Base-by-base conservation (phyloP, 1,284 basidiomycete genomes). In the Cutaneotrichosporon sp. region DNA sequence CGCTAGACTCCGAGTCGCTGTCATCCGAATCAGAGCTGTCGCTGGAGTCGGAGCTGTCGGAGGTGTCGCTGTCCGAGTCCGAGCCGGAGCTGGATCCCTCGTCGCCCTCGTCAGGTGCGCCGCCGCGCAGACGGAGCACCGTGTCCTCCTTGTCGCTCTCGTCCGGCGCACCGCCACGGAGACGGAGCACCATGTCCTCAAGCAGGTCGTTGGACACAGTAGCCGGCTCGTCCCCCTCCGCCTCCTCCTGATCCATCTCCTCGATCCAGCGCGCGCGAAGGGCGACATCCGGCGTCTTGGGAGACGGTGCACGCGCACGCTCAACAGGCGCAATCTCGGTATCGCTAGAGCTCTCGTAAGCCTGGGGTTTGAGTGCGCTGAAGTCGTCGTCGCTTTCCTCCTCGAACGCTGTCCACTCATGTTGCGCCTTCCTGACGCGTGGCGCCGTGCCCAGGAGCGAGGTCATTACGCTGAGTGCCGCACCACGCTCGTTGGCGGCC, bases 391-490 rank as follows among this genome's bases (percentile, higher is more conserved):
- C 70, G 51, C 31, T 34, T 16, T 70, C 65, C 52, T 75, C 70
- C 6, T 56, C 64, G 62, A 69, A 73, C 4, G 69, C 70, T 1
- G 16, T 18, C 47, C 49, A 60, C 11, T 63, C 67, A 67, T 65
- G 69, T 22, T 65, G 61, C n/a, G 65, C 58, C 58, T 62, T 66
- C 2, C 60, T 52, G 4, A 51, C 40, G 0, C 59, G 57, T 0
- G 59, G 42, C 2, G 60, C 51, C 3, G 62, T 69, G n/a, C 70
- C 73, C 1, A 78, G 64, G 2, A 77, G 62, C 0, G 70, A 69
- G 40, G 63, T 65, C 7, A 79, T 66, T 7, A 75, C 68, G 21
- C 65, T 60, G 5, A 77, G 68, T 13, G 68, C 72, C 7, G 67
- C 60, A 7, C 66, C 65, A 40, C 66, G 63, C 62, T 78, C 76